Conservation (phyloP, 2,329 filamentous ascomycete species). For the Colletotrichum agaves region DNA sequence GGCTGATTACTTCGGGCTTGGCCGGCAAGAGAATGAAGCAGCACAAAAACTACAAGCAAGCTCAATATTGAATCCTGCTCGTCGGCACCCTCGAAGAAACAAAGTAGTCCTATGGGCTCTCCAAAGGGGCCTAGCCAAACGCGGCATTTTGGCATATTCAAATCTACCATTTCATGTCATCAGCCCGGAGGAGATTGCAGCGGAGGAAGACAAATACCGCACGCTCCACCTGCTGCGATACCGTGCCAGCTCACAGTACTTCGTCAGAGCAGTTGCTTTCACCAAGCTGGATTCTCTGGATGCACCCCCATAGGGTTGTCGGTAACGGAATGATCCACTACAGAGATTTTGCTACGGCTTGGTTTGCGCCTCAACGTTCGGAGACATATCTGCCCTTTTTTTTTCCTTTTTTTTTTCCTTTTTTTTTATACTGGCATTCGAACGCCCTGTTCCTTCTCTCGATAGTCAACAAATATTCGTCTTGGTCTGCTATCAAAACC, state of each 20-base stretch:
- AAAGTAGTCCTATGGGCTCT: neutral
- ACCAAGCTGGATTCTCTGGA: neutral
- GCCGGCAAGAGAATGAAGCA: neutral
- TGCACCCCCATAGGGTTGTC: constrained; percentile 7
- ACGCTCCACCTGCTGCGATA: constrained; percentile 24
- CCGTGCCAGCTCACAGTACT: constrained; percentile 22
- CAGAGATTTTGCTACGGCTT: neutral
- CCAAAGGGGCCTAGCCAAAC: constrained; percentile 17
- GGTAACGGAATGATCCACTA: constrained; percentile 3
- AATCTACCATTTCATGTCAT: constrained; percentile 8
- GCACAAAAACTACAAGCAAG: neutral
- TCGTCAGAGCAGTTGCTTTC: constrained; percentile 1
- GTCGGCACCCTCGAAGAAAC: constrained; percentile 12
- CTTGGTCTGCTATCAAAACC: neutral
- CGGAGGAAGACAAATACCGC: constrained; percentile 33
- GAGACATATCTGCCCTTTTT: too few species aligned
- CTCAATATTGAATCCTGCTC: constrained; percentile 7
- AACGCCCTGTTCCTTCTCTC: neutral
- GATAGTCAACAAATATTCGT: neutral
- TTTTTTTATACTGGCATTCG: neutral
- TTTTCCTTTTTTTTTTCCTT: too few species aligned
- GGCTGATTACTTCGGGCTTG: constrained; percentile 13
- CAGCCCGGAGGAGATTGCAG: constrained; percentile 29
- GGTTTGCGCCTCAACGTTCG: too few species aligned
- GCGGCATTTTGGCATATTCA: constrained; percentile 29